Evolutionary conservation across 1,139 yeast species (phyloP).

Genomic region (Geotrichum phurueaensis): DNA sequence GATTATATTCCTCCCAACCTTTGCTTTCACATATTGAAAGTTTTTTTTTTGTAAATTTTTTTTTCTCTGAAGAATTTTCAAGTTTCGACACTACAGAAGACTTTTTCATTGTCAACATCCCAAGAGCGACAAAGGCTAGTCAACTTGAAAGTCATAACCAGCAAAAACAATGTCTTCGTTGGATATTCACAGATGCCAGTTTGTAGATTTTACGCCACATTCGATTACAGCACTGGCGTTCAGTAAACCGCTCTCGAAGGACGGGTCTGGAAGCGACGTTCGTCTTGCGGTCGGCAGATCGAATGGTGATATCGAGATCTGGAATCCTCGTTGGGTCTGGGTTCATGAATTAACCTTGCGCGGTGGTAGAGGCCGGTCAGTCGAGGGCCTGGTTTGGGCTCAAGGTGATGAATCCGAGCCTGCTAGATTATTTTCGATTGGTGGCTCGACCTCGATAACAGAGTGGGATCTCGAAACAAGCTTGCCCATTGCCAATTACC

Average conservation of each 20-base stretch:
- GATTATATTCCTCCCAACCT: slow-evolving; percentile 5
- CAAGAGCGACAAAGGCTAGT: not conserved
- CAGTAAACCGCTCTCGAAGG: slow-evolving; percentile 48
- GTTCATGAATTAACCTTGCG: slow-evolving; percentile 53
- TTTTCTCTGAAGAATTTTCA: not conserved
- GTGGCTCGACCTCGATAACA: slow-evolving; percentile 84
- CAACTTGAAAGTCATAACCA: not conserved
- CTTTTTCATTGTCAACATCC: not conserved
- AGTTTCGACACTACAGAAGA: not conserved
- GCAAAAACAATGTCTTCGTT: slow-evolving; percentile 26
- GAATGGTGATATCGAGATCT: slow-evolving; percentile 91
- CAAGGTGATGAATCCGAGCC: slow-evolving; percentile 40
- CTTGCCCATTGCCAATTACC: slow-evolving; percentile 66
- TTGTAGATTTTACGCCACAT: slow-evolving; percentile 84
- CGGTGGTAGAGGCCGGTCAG: slow-evolving; percentile 77
- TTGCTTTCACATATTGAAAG: not conserved
- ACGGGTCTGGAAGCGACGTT: slow-evolving; percentile 53
- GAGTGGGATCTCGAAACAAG: slow-evolving; percentile 87
- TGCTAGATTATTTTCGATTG: slow-evolving; percentile 80
- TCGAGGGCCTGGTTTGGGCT: slow-evolving; percentile 88
- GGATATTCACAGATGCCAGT: slow-evolving; percentile 88
- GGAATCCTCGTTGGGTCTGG: slow-evolving; percentile 78
- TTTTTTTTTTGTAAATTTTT: slow-evolving; percentile 8
- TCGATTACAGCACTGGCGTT: slow-evolving; percentile 79
- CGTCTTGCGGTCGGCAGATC: slow-evolving; percentile 88